Evolutionary conservation across 345 rosid genomes (phyloP), one percentile per base, ranked within the genome.

Genomic region (Toxicodendron radicans): DNA sequence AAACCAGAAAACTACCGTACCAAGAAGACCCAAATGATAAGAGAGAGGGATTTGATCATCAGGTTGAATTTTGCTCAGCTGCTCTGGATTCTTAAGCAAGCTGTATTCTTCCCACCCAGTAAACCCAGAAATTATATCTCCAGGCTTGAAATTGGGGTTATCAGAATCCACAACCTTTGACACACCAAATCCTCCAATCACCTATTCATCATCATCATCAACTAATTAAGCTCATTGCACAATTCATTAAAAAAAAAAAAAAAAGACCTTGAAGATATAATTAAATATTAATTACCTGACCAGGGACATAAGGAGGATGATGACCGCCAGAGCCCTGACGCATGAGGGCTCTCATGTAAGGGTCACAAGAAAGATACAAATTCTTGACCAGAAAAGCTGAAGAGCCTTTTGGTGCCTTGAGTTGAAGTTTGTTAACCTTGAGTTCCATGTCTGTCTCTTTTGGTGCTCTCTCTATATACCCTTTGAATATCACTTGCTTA

Each of bases 61-160:
- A 20, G 74, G 74, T 63, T 85, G 83, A 54, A 92, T 81, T 79
- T 84, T 89, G 73, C 87, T 82, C 76, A 87, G 76, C 80, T 75
- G 85, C 70, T 71, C 61, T 1, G 82, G 76, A n/a, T 59, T 72
- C 56, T 63, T 71, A 65, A 90, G 82, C 81, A 91, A 75, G 81
- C 86, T 90, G 79, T 80, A 94, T 32, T 91, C 92, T 76, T 94
- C 97, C 96, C 98, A 94, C 27, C 91, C 86, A 43, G 85, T 89
- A 0, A 88, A 23, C 68, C 94, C 97, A 0, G 83, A 73, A 64
- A 94, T 64, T 4, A 89, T 33, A 61, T 94, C 96, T 0, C 90
- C 96, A 1, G 85, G 81, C 75, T 79, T 73, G 84, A 83, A 84
- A 53, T 80, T 75, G 10, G 83, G 82, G 53, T 81, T 80, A 73